Evolutionary conservation across 2,329 filamentous ascomycete species (phyloP).

Genomic region (Aspergillus quadrilineatus): DNA sequence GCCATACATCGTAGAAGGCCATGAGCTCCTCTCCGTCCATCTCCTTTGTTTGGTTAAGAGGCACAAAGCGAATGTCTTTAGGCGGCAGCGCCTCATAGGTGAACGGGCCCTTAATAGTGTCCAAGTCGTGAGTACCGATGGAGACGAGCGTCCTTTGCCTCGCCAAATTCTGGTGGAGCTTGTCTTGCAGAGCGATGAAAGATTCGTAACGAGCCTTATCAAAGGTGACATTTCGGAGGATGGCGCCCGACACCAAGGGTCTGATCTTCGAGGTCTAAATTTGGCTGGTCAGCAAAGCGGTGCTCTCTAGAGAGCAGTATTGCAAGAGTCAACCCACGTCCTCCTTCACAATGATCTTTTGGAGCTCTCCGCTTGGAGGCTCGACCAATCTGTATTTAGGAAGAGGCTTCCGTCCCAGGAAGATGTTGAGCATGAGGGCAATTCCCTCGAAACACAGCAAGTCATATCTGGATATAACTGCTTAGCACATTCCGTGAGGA

Average conservation of each 20-base stretch:
- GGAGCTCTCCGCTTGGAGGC: constrained; percentile 69
- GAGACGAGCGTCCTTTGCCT: constrained; percentile 91
- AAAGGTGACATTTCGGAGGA: constrained; percentile 88
- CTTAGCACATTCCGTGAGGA: constrained; percentile 24
- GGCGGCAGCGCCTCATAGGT: constrained; percentile 90
- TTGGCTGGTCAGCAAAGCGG: constrained; percentile 6
- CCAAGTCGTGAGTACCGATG: constrained; percentile 94
- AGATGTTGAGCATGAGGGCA: constrained; percentile 92
- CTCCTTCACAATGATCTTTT: constrained; percentile 77
- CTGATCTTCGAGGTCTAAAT: constrained; percentile 70
- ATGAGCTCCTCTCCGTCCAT: constrained; percentile 89
- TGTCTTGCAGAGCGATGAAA: constrained; percentile 97
- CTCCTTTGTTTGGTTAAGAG: constrained; percentile 85
- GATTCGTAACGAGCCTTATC: constrained; percentile 89
- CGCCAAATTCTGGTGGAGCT: constrained; percentile 93
- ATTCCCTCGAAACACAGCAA: constrained; percentile 98
- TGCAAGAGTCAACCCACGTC: constrained; percentile 44
- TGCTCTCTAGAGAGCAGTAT: too few species aligned
- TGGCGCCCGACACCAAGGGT: constrained; percentile 83
- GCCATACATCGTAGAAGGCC: constrained; percentile 74
- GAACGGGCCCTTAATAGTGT: constrained; percentile 91
- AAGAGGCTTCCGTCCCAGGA: constrained; percentile 71
- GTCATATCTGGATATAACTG: constrained; percentile 58
- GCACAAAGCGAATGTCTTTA: constrained; percentile 86
- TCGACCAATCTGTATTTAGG: constrained; percentile 77